Percentiles rank a stretch among this genome's conserved stretches.
phyloP scores from a whole-genome alignment of 768 basidiomycete genomes.

The Psilocybe tampanensis region DNA sequence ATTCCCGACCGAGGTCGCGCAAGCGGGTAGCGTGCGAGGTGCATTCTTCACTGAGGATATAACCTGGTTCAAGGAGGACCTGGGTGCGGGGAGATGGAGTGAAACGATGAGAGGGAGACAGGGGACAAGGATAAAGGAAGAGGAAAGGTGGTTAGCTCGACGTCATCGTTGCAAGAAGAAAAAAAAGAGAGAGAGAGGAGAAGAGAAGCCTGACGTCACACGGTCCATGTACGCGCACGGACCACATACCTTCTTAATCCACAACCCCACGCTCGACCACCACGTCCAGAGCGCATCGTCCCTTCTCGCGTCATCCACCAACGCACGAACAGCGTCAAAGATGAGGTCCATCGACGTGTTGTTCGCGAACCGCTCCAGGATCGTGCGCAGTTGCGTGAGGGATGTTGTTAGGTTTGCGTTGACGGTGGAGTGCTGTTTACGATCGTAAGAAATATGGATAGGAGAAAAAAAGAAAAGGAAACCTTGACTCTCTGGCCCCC shows the following conservation, averaged over 20 bases:
- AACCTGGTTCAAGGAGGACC: conserved; percentile 82
- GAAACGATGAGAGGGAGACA: too few relatives aligned
- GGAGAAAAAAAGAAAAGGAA: conserved; percentile 9
- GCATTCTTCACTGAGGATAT: conserved; percentile 79
- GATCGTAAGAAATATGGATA: background rate
- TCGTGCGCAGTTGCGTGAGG: conserved; percentile 65
- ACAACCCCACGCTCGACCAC: conserved; percentile 66
- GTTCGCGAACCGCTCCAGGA: conserved; percentile 92
- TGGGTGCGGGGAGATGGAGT: too few relatives aligned
- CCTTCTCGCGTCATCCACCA: conserved; percentile 73
- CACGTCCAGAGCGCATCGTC: conserved; percentile 78
- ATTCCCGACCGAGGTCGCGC: conserved; percentile 69
- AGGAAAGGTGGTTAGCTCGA: too few relatives aligned
- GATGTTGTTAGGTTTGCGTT: conserved; percentile 58
- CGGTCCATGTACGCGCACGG: too few relatives aligned
- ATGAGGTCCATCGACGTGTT: conserved; percentile 65
- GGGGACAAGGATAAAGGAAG: too few relatives aligned
- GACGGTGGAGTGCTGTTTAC: too few relatives aligned
- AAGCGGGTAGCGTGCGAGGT: conserved; percentile 64
- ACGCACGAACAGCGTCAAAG: conserved; percentile 66
- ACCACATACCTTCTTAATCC: conserved; percentile 59
- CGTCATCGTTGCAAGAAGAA: background rate
- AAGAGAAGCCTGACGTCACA: too few relatives aligned
- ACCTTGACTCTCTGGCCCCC: conserved; percentile 31
- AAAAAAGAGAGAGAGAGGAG: too few relatives aligned